Conservation (phyloP, 2,329 filamentous ascomycete genomes). For the Botrytis medusae region DNA sequence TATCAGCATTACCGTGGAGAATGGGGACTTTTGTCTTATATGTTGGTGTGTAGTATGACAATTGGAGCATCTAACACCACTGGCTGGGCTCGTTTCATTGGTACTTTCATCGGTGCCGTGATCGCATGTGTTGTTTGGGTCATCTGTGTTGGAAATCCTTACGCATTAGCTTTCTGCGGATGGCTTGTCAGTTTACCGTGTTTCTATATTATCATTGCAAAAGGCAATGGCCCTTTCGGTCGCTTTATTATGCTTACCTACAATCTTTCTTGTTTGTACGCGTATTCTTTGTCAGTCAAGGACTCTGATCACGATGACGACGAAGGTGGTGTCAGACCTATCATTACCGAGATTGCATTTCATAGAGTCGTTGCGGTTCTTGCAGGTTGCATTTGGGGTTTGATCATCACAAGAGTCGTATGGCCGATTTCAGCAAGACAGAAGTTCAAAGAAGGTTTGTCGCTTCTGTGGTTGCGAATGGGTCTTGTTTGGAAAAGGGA, state of each 20-base stretch:
- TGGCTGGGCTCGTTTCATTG: slow-evolving; percentile 79
- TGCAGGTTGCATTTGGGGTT: slow-evolving; percentile 85
- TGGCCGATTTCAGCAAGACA: slow-evolving; percentile 90
- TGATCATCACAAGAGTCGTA: slow-evolving; percentile 83
- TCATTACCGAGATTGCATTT: slow-evolving; percentile 83
- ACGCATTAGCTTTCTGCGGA: slow-evolving; percentile 75
- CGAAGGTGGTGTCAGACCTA: slow-evolving; percentile 78
- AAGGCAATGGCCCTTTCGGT: slow-evolving; percentile 83
- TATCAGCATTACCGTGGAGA: slow-evolving; percentile 92
- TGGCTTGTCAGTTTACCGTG: slow-evolving; percentile 79
- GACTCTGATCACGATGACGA: slow-evolving; percentile 84
- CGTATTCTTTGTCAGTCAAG: slow-evolving; percentile 80
- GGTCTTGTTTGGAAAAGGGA: slow-evolving; percentile 95
- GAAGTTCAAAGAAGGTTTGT: slow-evolving; percentile 86
- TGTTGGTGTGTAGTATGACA: slow-evolving; percentile 98
- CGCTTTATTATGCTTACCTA: slow-evolving; percentile 94
- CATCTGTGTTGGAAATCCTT: slow-evolving; percentile 69
- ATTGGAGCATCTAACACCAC: slow-evolving; percentile 95
- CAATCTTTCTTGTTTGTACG: slow-evolving; percentile 91
- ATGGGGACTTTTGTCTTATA: slow-evolving; percentile 95
- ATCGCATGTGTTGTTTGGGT: slow-evolving; percentile 79
- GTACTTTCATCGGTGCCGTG: slow-evolving; percentile 77
- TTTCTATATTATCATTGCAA: slow-evolving; percentile 85
- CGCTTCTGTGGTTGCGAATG: slow-evolving; percentile 91
- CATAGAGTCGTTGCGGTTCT: slow-evolving; percentile 88